Base-by-base conservation (phyloP, 768 basidiomycete species). In the Tephrocybe sp. region DNA sequence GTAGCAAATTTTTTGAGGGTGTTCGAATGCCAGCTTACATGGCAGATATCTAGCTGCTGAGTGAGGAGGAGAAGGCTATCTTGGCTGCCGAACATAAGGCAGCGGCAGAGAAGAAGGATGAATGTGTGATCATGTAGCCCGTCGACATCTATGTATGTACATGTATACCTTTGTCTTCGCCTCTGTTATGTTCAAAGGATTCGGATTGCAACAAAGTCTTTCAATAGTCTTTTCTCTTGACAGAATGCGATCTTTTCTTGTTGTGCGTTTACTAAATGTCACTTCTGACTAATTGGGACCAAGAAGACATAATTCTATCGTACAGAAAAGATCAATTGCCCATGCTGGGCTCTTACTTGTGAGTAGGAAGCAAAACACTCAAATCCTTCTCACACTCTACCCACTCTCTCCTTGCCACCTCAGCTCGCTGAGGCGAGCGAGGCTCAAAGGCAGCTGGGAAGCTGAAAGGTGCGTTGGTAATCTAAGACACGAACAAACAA, bases 41-140 rank as follows among this genome's bases (percentile, higher is more conserved):
- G 7, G 25, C 11, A 32, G 44, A 23, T 30, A 25, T 43, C 15
- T 56, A 85, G 80, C 65, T 86, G 38, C 58, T 88, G 57, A 83
- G 73, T 21, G 84, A 84, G 49, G 80, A 82, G 48, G 86, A 89
- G 76, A 85, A 83, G 67, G 66, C 66, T 15, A 70, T 81, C 14
- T 65, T 88, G 26, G 83, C 81, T 3, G 72, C 75, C 48, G 76
- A 81, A 62, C 79, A 78, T 56, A 65, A 58, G 60, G 77, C 71
- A 46, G 72, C 64, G 58, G 73, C 64, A 58, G 63, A 75, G n/a
- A 67, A 68, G 57, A 68, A 78, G 53, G 73, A 73, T 53, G 76
- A 80, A 3, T 90, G 88, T 62, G 38, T 74, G 30, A 58, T 87
- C 34, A 82, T 86, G 83, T 87, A 71, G 62, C 43, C 24, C 25